A percentile compares a stretch with the other conserved stretches of the same genome.
Evolutionary conservation across 2,329 filamentous ascomycete species (phyloP).

Genomic region (Fusarium lateritium): DNA sequence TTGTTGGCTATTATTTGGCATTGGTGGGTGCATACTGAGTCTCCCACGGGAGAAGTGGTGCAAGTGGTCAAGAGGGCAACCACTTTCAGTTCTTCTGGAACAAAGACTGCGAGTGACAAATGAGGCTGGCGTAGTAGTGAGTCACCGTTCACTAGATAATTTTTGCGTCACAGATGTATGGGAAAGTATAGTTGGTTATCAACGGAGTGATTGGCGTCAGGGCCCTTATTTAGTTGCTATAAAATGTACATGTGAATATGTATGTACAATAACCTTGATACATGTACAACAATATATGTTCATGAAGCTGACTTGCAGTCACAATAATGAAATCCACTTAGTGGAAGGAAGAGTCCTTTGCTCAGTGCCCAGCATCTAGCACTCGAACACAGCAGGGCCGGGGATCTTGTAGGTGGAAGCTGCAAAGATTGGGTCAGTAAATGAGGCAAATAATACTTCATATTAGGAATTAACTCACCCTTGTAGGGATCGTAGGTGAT

Average conservation of each 20-base stretch:
- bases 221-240: slow-evolving; percentile 11
- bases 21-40: slow-evolving; percentile 50
- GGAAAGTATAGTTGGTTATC: neutral
- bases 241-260: slow-evolving; percentile 19
- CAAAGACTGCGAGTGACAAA: slow-evolving; percentile 23
- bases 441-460: neutral
- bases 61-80: slow-evolving; percentile 42
- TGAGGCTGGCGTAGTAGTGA: neutral
- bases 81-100: slow-evolving; percentile 35
- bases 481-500: slow-evolving; percentile 68
- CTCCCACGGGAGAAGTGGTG: slow-evolving; percentile 38
- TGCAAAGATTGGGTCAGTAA: slow-evolving; percentile 22
- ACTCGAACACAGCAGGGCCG: slow-evolving; percentile 64
- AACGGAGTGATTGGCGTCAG: neutral
- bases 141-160: too few relatives aligned
- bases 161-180: neutral
- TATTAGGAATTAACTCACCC: slow-evolving; percentile 48
- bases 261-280: slow-evolving; percentile 22
- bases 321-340: slow-evolving; percentile 22
- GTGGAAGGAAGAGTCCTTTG: slow-evolving; percentile 14
- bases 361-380: slow-evolving; percentile 51
- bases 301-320: slow-evolving; percentile 20
- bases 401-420: slow-evolving; percentile 62
- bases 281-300: slow-evolving; percentile 19
- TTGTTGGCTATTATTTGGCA: slow-evolving; percentile 49